Evolutionary conservation across 768 basidiomycete genomes (phyloP).

Genomic region (Psilocybe sp.): DNA sequence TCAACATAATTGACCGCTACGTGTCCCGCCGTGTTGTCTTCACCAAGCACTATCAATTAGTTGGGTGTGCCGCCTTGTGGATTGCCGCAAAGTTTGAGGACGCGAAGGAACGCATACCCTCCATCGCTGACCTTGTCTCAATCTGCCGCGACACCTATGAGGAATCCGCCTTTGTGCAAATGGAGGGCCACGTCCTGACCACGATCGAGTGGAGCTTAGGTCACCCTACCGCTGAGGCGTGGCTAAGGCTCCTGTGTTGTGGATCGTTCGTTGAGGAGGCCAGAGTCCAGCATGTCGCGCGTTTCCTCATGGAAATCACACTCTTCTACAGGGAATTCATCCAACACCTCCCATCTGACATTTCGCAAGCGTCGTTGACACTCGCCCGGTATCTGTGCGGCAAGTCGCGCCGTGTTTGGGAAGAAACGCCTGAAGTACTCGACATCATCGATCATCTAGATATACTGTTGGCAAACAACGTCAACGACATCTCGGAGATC

Average conservation of each 20-base stretch:
- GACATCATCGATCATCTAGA: conserved; percentile 88
- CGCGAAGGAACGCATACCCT: conserved; percentile 96
- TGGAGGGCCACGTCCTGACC: conserved; percentile 96
- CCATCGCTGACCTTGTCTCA: conserved; percentile 89
- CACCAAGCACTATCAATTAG: conserved; percentile 98
- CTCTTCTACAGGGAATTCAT: conserved; percentile 97
- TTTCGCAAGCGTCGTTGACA: conserved; percentile 87
- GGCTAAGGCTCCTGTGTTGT: conserved; percentile 85
- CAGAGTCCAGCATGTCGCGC: conserved; percentile 91
- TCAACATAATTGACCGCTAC: conserved; percentile 99
- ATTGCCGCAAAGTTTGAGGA: conserved; percentile 99
- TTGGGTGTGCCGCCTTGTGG: conserved; percentile 98
- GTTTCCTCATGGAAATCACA: conserved; percentile 99
- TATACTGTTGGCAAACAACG: conserved; percentile 78
- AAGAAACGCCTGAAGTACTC: conserved; percentile 81
- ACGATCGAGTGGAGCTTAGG: conserved; percentile 97
- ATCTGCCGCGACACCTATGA: conserved; percentile 98
- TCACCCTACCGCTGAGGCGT: conserved; percentile 97
- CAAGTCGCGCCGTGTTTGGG: conserved; percentile 72
- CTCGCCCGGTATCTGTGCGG: conserved; percentile 87
- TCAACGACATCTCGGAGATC: conserved; percentile 93
- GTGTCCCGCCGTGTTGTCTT: conserved; percentile 98
- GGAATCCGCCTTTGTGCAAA: conserved; percentile 96
- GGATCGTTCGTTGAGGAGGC: conserved; percentile 76
- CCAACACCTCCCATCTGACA: conserved; percentile 77